Base-by-base conservation (phyloP, 768 basidiomycete species). In the Leccinum disarticulatum region DNA sequence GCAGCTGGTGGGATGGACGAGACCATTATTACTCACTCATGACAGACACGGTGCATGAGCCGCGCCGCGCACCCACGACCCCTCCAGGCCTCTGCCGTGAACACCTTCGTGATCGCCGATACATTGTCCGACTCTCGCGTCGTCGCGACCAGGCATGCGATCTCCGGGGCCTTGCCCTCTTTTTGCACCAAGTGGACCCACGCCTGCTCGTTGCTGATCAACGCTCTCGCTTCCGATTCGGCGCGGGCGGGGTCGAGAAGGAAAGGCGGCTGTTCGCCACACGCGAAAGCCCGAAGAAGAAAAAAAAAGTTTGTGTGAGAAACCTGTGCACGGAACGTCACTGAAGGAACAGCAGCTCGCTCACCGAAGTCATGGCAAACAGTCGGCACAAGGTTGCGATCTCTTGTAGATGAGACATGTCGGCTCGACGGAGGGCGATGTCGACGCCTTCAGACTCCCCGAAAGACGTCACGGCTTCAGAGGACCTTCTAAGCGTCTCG, bases 31-130 rank as follows among this genome's bases (percentile, higher is more conserved):
- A 80, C 83, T 61, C 66, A 87, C 82, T 82, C 69, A 58, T 78
- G 71, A 61, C 82, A 84, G 25, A 90, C 87, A 7, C 76, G 74
- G 3, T 84, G 77, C 0, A 87, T 79, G 14, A 92, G 80, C 4
- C 81, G 77, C 64, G 82, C 83, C 0, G 90, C 90, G 63, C 80
- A 87, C 1, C 85, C 82, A 0, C 70, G 74, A 1, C 79, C 70
- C 33, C 87, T 76, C 79, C 82, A 87, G 1, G 64, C 41, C 0
- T 80, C 77, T 48, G 80, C 73, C 0, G 90, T 91, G 67, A 77
- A 87, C 0, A 91, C 90, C 70, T 92, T 92, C 51, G 87, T 87
- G 49, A 93, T 84, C 0, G 87, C 82, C 3, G 83, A 82, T 25
- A 87, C 79, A 6, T 65, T 76, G 1, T 78, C 76, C 28, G 79